Base-by-base conservation (phyloP, 768 basidiomycete species). In the Macrolepiota dolichaula region DNA sequence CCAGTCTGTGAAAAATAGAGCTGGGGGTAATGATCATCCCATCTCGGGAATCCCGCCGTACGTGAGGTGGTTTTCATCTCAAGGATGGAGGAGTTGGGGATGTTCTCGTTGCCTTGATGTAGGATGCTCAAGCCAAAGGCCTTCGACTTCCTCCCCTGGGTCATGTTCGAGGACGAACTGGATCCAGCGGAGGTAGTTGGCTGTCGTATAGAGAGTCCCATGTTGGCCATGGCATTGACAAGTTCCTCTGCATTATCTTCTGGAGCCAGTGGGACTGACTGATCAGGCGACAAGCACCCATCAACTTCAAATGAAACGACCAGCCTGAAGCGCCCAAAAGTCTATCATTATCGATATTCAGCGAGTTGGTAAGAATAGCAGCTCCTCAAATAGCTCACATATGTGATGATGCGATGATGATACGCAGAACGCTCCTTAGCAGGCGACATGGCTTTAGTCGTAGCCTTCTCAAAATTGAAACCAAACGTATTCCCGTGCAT, bases 1-100 rank as follows among this genome's bases (percentile, higher is more conserved):
- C 80, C 73, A 0, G 87, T 90, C 67, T 87, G 85, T 4, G 90
- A 89, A 58, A 92, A 79, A 67, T 81, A 86, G 13, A 91, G 72
- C 68, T 91, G 89, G 0, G 85, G 83, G 69, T 85, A 89, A 1
- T 76, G 72, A 66, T 87, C 76, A 58, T 74, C 73, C 36, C 59
- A 51, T 62, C 59, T 42, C 29, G 7, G 7, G 3, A 7, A 51
- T 67, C 65, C 37, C 67, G 72, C 15, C 55, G 68, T 40, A 25
- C 68, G 65, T 2, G 79, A 75, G 32, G 77, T 76, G 1, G 83
- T 83, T 17, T 77, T 76, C 24, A 83, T 66, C 65, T 85, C 82
- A 38, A 83, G 65, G 57, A 81, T 70, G 4, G 77, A 67, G 0
- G 78, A 72, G 35, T 80, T 71, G 0, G 79, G 73, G 19, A 81